These are phyloP conservation scores for Millerozyma acaciae DNA, from an alignment of 805 yeast genomes.

Conservation along the genomic window DNA sequence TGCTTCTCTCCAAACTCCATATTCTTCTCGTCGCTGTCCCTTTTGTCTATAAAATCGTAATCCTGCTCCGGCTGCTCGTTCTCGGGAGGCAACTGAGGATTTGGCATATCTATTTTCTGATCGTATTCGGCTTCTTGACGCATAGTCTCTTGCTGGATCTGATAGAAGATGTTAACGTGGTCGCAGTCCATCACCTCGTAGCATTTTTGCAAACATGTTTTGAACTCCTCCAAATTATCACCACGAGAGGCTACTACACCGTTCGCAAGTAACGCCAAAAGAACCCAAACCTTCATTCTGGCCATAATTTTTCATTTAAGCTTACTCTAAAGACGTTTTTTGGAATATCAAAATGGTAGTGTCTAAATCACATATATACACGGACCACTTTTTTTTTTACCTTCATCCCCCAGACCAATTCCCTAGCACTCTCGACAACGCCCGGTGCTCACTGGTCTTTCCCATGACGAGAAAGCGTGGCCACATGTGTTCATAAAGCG, in stretches of 20 bases:
- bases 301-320: no score
- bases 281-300: constrained; percentile 1
- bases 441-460: no score
- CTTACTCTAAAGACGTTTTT: no score
- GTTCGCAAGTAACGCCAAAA: constrained; percentile 2
- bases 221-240: constrained; percentile 29
- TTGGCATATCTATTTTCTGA: not conserved
- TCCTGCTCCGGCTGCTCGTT: constrained; percentile 1
- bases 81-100: constrained; percentile 1
- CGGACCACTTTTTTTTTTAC: no score
- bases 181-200: constrained; percentile 14
- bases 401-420: no score
- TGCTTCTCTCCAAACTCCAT: constrained; percentile 3
- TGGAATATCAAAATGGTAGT: no score
- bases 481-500: no score
- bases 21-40: not conserved
- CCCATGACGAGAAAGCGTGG: no score
- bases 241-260: constrained; percentile 24
- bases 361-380: no score
- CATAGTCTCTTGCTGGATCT: constrained; percentile 10
- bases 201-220: constrained; percentile 24
- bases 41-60: not conserved
- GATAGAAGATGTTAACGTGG: constrained; percentile 9
- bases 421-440: no score
- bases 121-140: constrained; percentile 4